Percentiles rank a stretch among this genome's conserved stretches.
Evolutionary conservation across 495 filamentous ascomycete species (phyloP).

Genomic region (Cercophora newfieldiana): DNA sequence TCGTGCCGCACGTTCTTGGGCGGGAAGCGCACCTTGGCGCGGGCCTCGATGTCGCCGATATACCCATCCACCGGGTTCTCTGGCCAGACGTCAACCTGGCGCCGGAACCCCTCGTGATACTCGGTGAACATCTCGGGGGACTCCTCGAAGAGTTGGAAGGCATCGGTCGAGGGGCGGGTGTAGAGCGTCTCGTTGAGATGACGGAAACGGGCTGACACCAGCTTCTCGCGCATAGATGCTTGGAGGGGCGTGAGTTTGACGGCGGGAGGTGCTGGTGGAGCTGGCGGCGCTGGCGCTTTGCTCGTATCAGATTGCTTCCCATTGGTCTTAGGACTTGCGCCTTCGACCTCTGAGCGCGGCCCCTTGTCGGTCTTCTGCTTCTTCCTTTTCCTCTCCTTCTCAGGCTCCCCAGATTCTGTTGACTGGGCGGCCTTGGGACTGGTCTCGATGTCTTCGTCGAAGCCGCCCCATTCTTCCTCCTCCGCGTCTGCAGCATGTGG

Average conservation of each 20-base stretch:
- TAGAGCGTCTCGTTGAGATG: slow-evolving; percentile 96
- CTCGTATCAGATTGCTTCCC: slow-evolving; percentile 19
- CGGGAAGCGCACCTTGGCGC: slow-evolving; percentile 41
- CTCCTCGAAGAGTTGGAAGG: slow-evolving; percentile 72
- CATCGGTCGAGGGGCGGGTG: slow-evolving; percentile 78
- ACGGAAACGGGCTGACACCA: slow-evolving; percentile 91
- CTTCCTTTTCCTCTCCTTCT: slow-evolving; percentile 44
- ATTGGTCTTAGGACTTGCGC: slow-evolving; percentile 23
- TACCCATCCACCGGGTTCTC: slow-evolving; percentile 90
- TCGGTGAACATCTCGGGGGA: slow-evolving; percentile 89
- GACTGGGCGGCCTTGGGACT: not conserved
- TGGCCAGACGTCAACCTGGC: slow-evolving; percentile 92
- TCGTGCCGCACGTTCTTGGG: slow-evolving; percentile 28
- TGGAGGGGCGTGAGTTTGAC: slow-evolving; percentile 83
- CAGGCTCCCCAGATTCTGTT: slow-evolving; percentile 25
- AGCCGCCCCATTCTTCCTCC: slow-evolving; percentile 16
- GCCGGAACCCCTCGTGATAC: slow-evolving; percentile 92
- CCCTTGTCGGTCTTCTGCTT: slow-evolving; percentile 33
- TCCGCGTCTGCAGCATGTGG: not conserved
- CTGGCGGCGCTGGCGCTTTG: slow-evolving; percentile 16
- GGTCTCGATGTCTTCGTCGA: slow-evolving; percentile 8
- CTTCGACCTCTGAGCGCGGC: slow-evolving; percentile 33
- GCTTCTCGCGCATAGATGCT: slow-evolving; percentile 87
- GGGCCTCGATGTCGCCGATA: slow-evolving; percentile 62
- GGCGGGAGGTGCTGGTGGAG: slow-evolving; percentile 28